Conservation (phyloP, 768 basidiomycete genomes). For the Clitopilus passeckerianus region DNA sequence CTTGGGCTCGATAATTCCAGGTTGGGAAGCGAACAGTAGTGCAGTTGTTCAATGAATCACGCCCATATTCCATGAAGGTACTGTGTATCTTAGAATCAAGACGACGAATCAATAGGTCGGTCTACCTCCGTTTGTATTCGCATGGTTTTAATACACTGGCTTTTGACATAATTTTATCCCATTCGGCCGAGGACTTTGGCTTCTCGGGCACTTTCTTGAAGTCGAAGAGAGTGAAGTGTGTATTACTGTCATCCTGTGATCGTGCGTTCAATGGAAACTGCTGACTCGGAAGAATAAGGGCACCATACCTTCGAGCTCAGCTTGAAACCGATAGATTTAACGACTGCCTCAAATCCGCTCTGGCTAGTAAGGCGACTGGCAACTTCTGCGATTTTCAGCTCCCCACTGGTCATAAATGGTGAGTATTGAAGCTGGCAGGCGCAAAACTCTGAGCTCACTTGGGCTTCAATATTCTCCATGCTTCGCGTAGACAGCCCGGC, state of each 20-base stretch:
- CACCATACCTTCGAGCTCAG: constrained; percentile 63
- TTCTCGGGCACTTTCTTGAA: constrained; percentile 59
- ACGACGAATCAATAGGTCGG: neutral
- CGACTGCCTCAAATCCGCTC: constrained; percentile 59
- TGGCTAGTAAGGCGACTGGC: constrained; percentile 73
- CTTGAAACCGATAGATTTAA: constrained; percentile 70
- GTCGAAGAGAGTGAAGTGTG: constrained; percentile 82
- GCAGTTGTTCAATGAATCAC: too few species aligned
- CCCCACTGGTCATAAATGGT: constrained; percentile 45
- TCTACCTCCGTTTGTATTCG: constrained; percentile 85
- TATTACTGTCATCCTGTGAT: constrained; percentile 70
- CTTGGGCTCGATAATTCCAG: too few species aligned
- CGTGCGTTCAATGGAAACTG: neutral
- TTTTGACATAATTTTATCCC: constrained; percentile 47
- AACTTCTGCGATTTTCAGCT: constrained; percentile 86
- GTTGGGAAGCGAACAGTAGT: too few species aligned
- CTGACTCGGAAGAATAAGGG: constrained; percentile 1
- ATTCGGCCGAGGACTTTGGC: constrained; percentile 51
- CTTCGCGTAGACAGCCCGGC: constrained; percentile 86
- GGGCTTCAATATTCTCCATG: constrained; percentile 81
- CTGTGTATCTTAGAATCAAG: neutral
- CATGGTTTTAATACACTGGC: constrained; percentile 75
- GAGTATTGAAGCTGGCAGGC: neutral
- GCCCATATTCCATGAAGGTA: too few species aligned
- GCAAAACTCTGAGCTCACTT: constrained; percentile 38